phyloP scores from a whole-genome alignment of 2,329 filamentous ascomycete genomes.

The Xylaria sp. region DNA sequence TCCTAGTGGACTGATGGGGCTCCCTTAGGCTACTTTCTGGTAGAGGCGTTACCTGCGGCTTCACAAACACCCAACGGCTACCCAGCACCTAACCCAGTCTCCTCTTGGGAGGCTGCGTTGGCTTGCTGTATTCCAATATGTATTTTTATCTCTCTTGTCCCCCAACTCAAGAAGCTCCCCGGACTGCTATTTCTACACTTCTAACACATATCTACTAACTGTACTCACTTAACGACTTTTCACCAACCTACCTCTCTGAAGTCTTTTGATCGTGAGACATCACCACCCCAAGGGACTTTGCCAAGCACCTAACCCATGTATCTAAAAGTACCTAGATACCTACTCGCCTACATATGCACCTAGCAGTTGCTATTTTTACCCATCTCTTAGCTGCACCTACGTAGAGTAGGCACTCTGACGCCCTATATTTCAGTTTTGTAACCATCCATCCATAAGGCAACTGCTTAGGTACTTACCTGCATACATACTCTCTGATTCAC shows the following conservation, averaged over 20 bases:
- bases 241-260: too few relatives aligned
- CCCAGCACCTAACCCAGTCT: conserved; percentile 5
- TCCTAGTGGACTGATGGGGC: not conserved
- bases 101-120: conserved; percentile 15
- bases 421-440: not conserved
- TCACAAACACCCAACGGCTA: conserved; percentile 11
- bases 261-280: conserved; percentile 19
- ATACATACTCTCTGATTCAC: conserved; percentile 1
- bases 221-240: not conserved
- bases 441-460: not conserved
- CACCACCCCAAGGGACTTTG: not conserved
- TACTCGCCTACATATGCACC: not conserved
- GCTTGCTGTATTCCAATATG: conserved; percentile 10
- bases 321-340: not conserved
- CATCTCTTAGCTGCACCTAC: not conserved
- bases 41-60: not conserved
- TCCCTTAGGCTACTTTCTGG: not conserved
- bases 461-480: too few relatives aligned
- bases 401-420: not conserved
- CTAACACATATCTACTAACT: not conserved
- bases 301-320: not conserved
- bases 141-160: conserved; percentile 23
- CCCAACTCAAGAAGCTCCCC: conserved; percentile 2
- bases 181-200: not conserved
- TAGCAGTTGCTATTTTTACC: conserved; percentile 4